Evolutionary conservation across 495 filamentous ascomycete genomes (phyloP), one percentile per base, ranked within the genome.

Genomic region (Lasiosphaeria hispida): DNA sequence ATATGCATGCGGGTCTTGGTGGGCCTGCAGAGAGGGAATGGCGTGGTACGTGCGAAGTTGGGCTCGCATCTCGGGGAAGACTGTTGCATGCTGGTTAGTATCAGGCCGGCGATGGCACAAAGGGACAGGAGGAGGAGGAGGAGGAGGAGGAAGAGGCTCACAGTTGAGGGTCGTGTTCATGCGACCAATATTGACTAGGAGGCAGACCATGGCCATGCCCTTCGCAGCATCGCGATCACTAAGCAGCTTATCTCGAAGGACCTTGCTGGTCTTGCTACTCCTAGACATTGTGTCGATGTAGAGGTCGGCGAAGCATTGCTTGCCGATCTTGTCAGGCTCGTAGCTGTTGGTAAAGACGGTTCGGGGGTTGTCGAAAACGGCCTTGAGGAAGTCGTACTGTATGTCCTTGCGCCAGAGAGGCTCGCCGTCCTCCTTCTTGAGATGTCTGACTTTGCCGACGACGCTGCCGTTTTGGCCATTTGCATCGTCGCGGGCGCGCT

Each of bases 91-190:
- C 2, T 23, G 44, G 60, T 78, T 59, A 83, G 72, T 41, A 54
- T 53, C 11, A 30, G 35, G 23, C 23, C 23, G 23, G 23, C 23
- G 23, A 30, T 30, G 23, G 5, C 19, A 40, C 30, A 39, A 50
- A 38, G 52, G 2, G 17, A 18, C 7, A 13, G 40, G 15, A 19
- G 2, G 50, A 39, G 49, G 43, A 35, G 7, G 14, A 34, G 9
- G 17, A 54, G 4, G 39, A 4, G 5, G 13, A n/a, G 5, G 38
- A 50, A 59, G 57, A 43, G 55, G 69, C 83, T 62, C 79, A 97
- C 93, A 98, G 71, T 98, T 98, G 18, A 98, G 77, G 0, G 94
- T 98, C 13, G 94, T 98, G 72, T 98, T 98, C 95, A 98, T 98
- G 57, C 94, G 82, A 42, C 94, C 94, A 60, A 98, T 87, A 69